Conservation (phyloP, 768 basidiomycete genomes). For the Imleria badia region DNA sequence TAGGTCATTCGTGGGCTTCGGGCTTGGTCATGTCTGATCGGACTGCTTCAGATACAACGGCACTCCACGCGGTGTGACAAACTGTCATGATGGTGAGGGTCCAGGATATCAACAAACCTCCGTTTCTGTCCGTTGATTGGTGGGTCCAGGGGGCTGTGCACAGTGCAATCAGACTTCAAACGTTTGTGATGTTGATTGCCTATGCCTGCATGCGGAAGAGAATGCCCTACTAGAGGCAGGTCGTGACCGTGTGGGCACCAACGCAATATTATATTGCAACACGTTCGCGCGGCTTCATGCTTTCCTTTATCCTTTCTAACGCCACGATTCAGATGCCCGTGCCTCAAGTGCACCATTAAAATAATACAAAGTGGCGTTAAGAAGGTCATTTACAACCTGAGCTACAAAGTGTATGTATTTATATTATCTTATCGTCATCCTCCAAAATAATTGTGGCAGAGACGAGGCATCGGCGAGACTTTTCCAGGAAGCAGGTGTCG, state of each 20-base stretch:
- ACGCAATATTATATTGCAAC: constrained; percentile 94
- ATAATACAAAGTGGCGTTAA: constrained; percentile 94
- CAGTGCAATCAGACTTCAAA: constrained; percentile 65
- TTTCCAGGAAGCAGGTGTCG: constrained; percentile 80
- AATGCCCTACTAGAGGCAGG: constrained; percentile 96
- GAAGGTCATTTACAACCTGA: constrained; percentile 91
- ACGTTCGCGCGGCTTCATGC: constrained; percentile 58
- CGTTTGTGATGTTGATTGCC: constrained; percentile 65
- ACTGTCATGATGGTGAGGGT: constrained; percentile 58
- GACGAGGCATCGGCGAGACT: constrained; percentile 81
- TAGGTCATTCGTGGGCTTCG: constrained; percentile 31
- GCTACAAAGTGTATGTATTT: constrained; percentile 85
- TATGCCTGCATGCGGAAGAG: constrained; percentile 97
- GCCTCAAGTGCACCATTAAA: constrained; percentile 94
- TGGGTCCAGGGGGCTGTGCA: constrained; percentile 83
- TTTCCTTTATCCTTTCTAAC: not conserved
- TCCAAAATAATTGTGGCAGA: constrained; percentile 36
- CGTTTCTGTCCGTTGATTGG: constrained; percentile 42
- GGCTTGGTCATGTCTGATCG: not conserved
- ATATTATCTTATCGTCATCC: not conserved
- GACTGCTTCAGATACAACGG: constrained; percentile 80
- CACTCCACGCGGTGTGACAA: constrained; percentile 84
- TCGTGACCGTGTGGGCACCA: constrained; percentile 78
- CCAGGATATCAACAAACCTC: not conserved
- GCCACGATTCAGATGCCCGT: constrained; percentile 75